phyloP scores from a whole-genome alignment of 169 alveolate genomes.

The Babesia ovis region DNA sequence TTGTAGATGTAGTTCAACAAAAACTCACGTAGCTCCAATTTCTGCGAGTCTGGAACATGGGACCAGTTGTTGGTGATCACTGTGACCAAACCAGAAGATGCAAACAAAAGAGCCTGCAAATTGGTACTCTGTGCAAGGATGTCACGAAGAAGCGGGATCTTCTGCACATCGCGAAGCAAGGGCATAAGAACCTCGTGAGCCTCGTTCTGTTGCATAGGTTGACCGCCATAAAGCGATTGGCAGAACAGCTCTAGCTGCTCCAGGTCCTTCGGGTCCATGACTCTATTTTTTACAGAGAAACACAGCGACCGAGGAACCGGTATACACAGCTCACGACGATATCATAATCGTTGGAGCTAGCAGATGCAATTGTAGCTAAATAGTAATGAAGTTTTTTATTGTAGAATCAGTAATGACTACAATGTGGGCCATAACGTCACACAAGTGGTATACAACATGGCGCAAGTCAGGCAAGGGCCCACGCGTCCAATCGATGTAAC shows the following conservation, averaged over 20 bases:
- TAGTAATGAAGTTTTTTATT: too few species aligned
- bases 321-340: slow-evolving; percentile 5
- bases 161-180: slow-evolving; percentile 81
- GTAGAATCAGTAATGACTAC: neutral
- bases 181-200: slow-evolving; percentile 91
- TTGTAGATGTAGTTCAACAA: slow-evolving; percentile 85
- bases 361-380: neutral
- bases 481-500: too few species aligned
- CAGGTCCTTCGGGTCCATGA: slow-evolving; percentile 77
- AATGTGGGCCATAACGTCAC: neutral
- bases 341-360: slow-evolving; percentile 26
- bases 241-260: slow-evolving; percentile 86
- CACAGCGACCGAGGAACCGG: slow-evolving; percentile 8
- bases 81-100: slow-evolving; percentile 83
- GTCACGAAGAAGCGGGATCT: slow-evolving; percentile 79
- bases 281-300: neutral
- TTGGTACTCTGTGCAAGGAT: slow-evolving; percentile 81
- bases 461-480: slow-evolving; percentile 16
- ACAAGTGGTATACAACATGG: neutral
- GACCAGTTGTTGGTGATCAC: slow-evolving; percentile 86
- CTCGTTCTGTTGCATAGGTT: slow-evolving; percentile 83
- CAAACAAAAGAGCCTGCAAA: slow-evolving; percentile 84
- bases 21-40: slow-evolving; percentile 86
- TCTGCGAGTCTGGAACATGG: slow-evolving; percentile 82
- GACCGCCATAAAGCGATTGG: slow-evolving; percentile 87